Evolutionary conservation across 345 rosid species (phyloP).

Genomic region (Rubroshorea leprosula): DNA sequence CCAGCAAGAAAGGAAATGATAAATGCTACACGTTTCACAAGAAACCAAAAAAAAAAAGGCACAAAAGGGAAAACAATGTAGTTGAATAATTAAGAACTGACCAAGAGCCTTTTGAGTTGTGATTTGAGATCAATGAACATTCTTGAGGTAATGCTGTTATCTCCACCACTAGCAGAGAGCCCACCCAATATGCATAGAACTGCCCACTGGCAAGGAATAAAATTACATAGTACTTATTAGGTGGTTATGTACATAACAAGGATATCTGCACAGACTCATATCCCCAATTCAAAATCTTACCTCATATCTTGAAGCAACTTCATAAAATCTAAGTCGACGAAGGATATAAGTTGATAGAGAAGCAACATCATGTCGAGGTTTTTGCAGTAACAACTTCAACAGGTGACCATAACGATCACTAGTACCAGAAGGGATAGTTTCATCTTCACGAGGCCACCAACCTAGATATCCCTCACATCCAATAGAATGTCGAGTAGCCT

Average conservation of each 20-base stretch:
- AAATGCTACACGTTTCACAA: constrained; percentile 6
- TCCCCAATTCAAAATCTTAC: constrained; percentile 28
- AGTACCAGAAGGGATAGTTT: constrained; percentile 54
- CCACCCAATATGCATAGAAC: constrained; percentile 59
- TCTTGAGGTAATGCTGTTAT: constrained; percentile 28
- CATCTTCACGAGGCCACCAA: constrained; percentile 98
- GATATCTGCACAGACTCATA: constrained; percentile 4
- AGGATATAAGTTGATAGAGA: constrained; percentile 72
- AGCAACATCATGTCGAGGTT: constrained; percentile 81
- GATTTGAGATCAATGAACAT: constrained; percentile 54
- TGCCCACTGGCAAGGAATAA: constrained; percentile 50
- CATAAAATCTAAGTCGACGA: constrained; percentile 81
- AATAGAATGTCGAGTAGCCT: constrained; percentile 79
- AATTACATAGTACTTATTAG: constrained; percentile 18
- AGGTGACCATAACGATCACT: constrained; percentile 78
- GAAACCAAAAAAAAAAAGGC: constrained; percentile 13
- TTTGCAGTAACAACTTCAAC: constrained; percentile 70
- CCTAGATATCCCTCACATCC: constrained; percentile 94
- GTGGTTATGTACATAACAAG: not conserved
- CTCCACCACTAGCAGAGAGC: constrained; percentile 38
- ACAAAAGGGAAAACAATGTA: not conserved
- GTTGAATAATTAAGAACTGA: constrained; percentile 31
- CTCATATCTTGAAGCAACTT: constrained; percentile 92
- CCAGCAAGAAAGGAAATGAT: constrained; percentile 12
- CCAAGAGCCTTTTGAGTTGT: constrained; percentile 81